Percentiles rank a stretch among this genome's conserved stretches.
phyloP scores from a whole-genome alignment of 495 filamentous ascomycete genomes.

The Annulohypoxylon moriforme region DNA sequence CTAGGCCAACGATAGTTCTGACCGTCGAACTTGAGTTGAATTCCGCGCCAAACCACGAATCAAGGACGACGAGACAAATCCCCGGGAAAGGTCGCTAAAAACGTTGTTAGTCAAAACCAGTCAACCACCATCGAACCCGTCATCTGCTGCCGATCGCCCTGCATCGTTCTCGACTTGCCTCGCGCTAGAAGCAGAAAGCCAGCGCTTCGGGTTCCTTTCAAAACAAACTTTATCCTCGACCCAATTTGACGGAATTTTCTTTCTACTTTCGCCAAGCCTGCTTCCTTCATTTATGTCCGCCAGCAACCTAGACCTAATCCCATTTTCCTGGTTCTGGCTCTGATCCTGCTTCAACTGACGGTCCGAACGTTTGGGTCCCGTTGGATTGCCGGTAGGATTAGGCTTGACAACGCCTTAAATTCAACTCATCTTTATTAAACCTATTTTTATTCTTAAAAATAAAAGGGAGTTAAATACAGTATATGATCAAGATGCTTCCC shows the following conservation, averaged over 20 bases:
- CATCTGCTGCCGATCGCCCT: conserved; percentile 23
- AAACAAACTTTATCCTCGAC: conserved; percentile 40
- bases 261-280: conserved; percentile 13
- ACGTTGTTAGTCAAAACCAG: not conserved
- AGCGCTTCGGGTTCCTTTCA: conserved; percentile 36
- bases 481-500: conserved; percentile 36
- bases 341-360: conserved; percentile 26
- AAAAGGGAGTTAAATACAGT: conserved; percentile 4
- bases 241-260: conserved; percentile 41
- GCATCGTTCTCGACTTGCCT: conserved; percentile 26
- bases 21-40: conserved; percentile 36
- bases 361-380: conserved; percentile 31
- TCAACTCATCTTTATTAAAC: conserved; percentile 14
- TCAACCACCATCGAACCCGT: conserved; percentile 17
- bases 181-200: conserved; percentile 35
- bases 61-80: conserved; percentile 30
- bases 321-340: conserved; percentile 34
- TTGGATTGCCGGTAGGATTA: conserved; percentile 27
- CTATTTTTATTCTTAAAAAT: not conserved
- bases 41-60: conserved; percentile 22
- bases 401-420: conserved; percentile 15
- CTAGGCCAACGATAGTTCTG: conserved; percentile 31
- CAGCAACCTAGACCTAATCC: conserved; percentile 33
- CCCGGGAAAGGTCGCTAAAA: conserved; percentile 10
- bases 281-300: conserved; percentile 30